Evolutionary conservation across 139 green algal genomes (phyloP).

Genomic region (Coccomyxa sp.): DNA sequence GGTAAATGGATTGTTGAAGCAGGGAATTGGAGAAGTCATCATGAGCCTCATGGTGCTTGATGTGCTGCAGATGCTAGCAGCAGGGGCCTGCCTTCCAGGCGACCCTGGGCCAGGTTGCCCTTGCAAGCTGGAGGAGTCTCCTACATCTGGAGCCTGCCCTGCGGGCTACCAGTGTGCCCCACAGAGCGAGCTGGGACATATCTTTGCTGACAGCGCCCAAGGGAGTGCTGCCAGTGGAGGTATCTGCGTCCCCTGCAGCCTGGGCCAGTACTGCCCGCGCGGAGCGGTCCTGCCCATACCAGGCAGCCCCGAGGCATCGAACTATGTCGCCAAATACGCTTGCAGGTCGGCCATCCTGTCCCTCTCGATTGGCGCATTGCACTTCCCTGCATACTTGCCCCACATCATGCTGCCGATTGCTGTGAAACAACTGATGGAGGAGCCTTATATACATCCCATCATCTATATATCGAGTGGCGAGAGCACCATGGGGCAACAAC

Average conservation of each 20-base stretch:
- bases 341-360: slow-evolving; percentile 7
- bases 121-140: slow-evolving; percentile 17
- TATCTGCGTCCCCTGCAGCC: slow-evolving; percentile 29
- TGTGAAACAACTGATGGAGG: too few relatives aligned
- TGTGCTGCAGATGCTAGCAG: too few relatives aligned
- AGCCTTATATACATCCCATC: too few relatives aligned
- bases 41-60: too few relatives aligned
- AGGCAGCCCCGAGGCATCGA: background rate
- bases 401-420: too few relatives aligned
- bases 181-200: background rate
- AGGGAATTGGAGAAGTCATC: too few relatives aligned
- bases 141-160: slow-evolving; percentile 15
- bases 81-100: background rate
- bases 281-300: slow-evolving; percentile 24
- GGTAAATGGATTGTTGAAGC: too few relatives aligned
- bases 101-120: slow-evolving; percentile 22
- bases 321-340: slow-evolving; percentile 4
- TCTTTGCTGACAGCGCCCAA: background rate
- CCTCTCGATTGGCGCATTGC: too few relatives aligned
- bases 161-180: slow-evolving; percentile 27
- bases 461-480: too few relatives aligned
- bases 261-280: slow-evolving; percentile 35
- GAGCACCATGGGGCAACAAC: too few relatives aligned
- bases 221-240: background rate
- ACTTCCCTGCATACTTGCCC: too few relatives aligned